phyloP scores from a whole-genome alignment of 2,329 filamentous ascomycete species.

The Scytalidium sp. region DNA sequence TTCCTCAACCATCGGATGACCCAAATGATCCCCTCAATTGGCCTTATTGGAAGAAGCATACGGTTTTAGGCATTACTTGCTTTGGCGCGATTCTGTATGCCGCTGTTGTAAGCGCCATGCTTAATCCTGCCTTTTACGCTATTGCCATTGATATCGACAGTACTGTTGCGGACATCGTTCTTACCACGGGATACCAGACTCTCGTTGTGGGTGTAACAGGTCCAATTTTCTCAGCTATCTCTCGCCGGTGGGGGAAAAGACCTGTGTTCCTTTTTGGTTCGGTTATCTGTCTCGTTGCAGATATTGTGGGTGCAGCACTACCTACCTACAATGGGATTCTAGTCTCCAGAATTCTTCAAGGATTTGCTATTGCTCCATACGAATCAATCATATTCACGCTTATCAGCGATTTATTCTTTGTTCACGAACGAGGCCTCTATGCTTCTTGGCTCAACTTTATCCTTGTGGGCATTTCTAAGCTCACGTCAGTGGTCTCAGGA shows the following conservation, averaged over 20 bases:
- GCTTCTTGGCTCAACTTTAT: constrained; percentile 37
- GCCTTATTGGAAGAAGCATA: background rate
- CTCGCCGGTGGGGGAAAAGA: constrained; percentile 23
- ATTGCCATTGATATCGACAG: constrained; percentile 13
- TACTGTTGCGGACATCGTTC: constrained; percentile 15
- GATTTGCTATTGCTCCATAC: constrained; percentile 24
- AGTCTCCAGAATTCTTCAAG: constrained; percentile 22
- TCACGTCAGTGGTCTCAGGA: constrained; percentile 37
- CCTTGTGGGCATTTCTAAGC: constrained; percentile 35
- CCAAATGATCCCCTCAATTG: constrained; percentile 42
- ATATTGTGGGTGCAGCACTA: constrained; percentile 12
- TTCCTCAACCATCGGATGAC: constrained; percentile 44
- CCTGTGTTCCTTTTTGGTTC: constrained; percentile 22
- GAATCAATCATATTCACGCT: constrained; percentile 31
- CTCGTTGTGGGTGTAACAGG: constrained; percentile 16
- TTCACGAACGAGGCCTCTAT: constrained; percentile 41
- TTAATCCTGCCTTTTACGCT: constrained; percentile 12
- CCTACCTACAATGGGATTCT: constrained; percentile 15
- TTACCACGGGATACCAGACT: constrained; percentile 20
- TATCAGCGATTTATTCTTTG: constrained; percentile 43
- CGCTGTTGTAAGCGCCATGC: constrained; percentile 11
- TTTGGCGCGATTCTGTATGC: constrained; percentile 33
- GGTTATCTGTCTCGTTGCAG: constrained; percentile 14
- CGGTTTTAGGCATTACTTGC: background rate
- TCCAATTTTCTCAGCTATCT: constrained; percentile 16